Evolutionary conservation across 1,139 yeast genomes (phyloP).

Genomic region (Chernovozyma aurita): DNA sequence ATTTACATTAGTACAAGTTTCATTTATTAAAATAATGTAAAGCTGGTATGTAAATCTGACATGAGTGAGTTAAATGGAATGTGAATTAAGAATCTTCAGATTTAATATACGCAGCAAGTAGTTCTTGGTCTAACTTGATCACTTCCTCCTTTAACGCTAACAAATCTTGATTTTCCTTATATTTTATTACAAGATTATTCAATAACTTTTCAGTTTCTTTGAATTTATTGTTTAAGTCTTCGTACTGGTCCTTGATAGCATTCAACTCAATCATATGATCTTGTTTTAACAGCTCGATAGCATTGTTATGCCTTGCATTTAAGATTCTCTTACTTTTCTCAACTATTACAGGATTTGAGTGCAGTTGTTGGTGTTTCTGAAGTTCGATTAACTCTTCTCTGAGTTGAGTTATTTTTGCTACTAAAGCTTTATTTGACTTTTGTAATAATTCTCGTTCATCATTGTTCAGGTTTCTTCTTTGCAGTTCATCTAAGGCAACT

Average conservation of each 20-base stretch:
- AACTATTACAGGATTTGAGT: background rate
- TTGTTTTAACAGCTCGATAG: background rate
- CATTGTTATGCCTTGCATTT: background rate
- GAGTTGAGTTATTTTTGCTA: background rate
- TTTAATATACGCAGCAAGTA: conserved; percentile 3
- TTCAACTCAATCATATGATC: conserved; percentile 1
- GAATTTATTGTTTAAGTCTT: background rate
- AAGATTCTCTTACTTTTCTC: background rate
- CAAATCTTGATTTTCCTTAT: conserved; percentile 3
- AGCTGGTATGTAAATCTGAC: too few relatives aligned
- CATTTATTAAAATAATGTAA: too few relatives aligned
- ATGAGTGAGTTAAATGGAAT: too few relatives aligned
- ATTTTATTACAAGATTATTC: background rate
- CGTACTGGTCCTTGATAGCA: background rate
- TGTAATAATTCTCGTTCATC: background rate
- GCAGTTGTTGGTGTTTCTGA: background rate
- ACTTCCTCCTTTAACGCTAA: conserved; percentile 4
- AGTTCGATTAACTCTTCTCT: background rate
- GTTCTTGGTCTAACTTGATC: conserved; percentile 3
- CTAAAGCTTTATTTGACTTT: too few relatives aligned
- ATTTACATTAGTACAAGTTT: too few relatives aligned
- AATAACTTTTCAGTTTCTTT: conserved; percentile 1
- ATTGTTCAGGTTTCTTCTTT: too few relatives aligned
- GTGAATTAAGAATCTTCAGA: background rate
- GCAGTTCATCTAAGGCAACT: background rate